Evolutionary conservation across 1,139 yeast genomes (phyloP), one percentile per base, ranked within the genome.

Genomic region (Dujonia santamariae): DNA sequence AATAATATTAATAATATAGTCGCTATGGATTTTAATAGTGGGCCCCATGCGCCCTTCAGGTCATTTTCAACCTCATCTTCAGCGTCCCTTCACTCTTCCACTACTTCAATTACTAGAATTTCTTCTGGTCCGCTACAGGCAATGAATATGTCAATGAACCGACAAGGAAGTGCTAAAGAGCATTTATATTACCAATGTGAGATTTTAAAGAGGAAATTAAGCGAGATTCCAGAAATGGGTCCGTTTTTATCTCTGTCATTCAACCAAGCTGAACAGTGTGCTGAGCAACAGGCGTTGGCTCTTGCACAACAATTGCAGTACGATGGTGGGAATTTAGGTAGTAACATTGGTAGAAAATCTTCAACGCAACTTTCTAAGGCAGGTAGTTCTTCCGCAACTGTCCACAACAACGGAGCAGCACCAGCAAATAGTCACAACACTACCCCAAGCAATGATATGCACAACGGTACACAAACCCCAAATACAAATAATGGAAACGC

Each of bases 111-210:
- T 27, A 62, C 71, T 9, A 45, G 72, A 35, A 61, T 63, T 30
- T 55, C 63, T 13, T 57, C 51, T 37, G 79, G 72, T 20, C 80
- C 79, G 11, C 54, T 70, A 38, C 64, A 54, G 36, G 60, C 58
- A 32, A 63, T 64, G 36, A 55, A 50, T 25, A 42, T 55, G 46
- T 61, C 59, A 40, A 63, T 85, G 73, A 85, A 85, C 57, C 71
- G 73, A 43, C 75, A 72, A 40, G 85, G 85, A n/a, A 62, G 72
- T 17, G 76, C 80, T 17, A 68, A 72, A 39, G 88, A 83, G 41
- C 90, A 95, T 31, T 63, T 90, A 26, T 87, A 76, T 57, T 84
- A 81, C 54, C 76, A 85, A 37, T 84, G 96, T 53, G 59, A 72
- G 26, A 61, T 67, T 13, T 63, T 88, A 39, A 73, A 78, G 52